phyloP scores from a whole-genome alignment of 2,329 filamentous ascomycete genomes.

The Clonostachys rosea region DNA sequence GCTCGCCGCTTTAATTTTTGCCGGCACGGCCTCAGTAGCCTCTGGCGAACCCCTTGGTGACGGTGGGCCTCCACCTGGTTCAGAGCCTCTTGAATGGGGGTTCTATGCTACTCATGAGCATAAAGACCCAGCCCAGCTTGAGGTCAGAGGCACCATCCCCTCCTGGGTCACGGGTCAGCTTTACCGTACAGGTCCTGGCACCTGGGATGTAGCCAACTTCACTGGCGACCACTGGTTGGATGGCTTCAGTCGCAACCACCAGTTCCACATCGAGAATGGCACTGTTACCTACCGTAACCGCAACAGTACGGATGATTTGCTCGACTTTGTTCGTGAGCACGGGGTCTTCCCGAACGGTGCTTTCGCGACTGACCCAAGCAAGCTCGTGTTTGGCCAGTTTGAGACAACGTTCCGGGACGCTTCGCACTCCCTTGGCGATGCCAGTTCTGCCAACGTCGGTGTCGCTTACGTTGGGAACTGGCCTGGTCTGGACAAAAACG shows the following conservation, averaged over 20 bases:
- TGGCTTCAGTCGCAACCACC: slow-evolving; percentile 66
- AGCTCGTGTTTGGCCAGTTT: slow-evolving; percentile 61
- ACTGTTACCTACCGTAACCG: slow-evolving; percentile 30
- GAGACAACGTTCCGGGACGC: slow-evolving; percentile 11
- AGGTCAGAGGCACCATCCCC: slow-evolving; percentile 5
- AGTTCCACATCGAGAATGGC: slow-evolving; percentile 57
- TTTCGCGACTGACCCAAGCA: slow-evolving; percentile 56
- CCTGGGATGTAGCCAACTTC: slow-evolving; percentile 8
- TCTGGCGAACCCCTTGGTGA: neutral
- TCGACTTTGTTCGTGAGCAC: slow-evolving; percentile 6
- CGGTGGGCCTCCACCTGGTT: neutral
- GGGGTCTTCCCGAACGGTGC: slow-evolving; percentile 68
- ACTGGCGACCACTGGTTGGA: slow-evolving; percentile 69
- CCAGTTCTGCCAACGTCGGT: slow-evolving; percentile 56
- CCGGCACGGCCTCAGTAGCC: too few relatives aligned
- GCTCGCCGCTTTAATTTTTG: too few relatives aligned
- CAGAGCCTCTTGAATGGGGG: slow-evolving; percentile 4
- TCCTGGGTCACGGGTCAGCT: slow-evolving; percentile 7
- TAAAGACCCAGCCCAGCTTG: slow-evolving; percentile 1
- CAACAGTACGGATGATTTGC: slow-evolving; percentile 4
- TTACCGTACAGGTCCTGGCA: slow-evolving; percentile 4
- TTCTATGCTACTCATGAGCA: slow-evolving; percentile 7
- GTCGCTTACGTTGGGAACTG: slow-evolving; percentile 28
- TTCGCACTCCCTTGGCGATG: slow-evolving; percentile 57
- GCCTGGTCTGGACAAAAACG: neutral